These are phyloP conservation scores for Zoysia matrella DNA, from an alignment of 202 grass and related monocot species.

Conservation along the genomic window DNA sequence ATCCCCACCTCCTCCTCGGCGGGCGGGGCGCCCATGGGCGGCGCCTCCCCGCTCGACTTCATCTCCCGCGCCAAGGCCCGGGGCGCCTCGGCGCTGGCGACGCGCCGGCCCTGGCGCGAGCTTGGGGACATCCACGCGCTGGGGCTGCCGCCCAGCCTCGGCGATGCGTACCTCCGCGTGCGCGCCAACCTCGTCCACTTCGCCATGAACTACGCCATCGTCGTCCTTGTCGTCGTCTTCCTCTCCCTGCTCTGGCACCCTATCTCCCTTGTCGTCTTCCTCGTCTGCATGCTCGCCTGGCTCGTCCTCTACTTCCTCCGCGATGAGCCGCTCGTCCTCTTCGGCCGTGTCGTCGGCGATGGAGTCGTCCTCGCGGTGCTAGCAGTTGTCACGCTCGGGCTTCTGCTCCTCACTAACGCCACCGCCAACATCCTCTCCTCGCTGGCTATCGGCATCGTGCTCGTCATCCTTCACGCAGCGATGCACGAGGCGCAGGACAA, in stretches of 20 bases:
- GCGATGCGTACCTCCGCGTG: conserved; percentile 83
- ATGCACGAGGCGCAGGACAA: conserved; percentile 67
- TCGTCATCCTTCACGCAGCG: conserved; percentile 72
- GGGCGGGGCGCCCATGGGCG: conserved; percentile 28
- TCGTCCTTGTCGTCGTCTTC: conserved; percentile 87
- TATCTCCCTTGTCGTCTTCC: conserved; percentile 61
- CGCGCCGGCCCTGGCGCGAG: conserved; percentile 89
- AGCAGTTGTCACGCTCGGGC: conserved; percentile 60
- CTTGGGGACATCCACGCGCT: conserved; percentile 55
- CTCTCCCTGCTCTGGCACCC: conserved; percentile 91
- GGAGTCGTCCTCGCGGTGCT: conserved; percentile 49
- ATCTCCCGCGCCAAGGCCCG: no score
- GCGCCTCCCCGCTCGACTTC: conserved; percentile 66
- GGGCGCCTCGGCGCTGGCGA: conserved; percentile 72
- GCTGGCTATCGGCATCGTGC: conserved; percentile 69
- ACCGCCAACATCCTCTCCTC: conserved; percentile 78
- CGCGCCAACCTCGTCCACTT: conserved; percentile 79
- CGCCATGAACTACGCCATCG: conserved; percentile 98
- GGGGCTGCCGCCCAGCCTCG: conserved; percentile 66
- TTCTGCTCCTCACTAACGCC: conserved; percentile 77
- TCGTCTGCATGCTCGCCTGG: conserved; percentile 18
- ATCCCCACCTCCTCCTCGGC: conserved; percentile 72
- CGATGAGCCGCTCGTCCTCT: conserved; percentile 76
- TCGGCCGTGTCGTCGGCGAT: conserved; percentile 71
- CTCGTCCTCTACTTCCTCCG: conserved; percentile 91